Evolutionary conservation across 192 early-diverging fungal genomes (phyloP).

Genomic region (Backusella westeae): DNA sequence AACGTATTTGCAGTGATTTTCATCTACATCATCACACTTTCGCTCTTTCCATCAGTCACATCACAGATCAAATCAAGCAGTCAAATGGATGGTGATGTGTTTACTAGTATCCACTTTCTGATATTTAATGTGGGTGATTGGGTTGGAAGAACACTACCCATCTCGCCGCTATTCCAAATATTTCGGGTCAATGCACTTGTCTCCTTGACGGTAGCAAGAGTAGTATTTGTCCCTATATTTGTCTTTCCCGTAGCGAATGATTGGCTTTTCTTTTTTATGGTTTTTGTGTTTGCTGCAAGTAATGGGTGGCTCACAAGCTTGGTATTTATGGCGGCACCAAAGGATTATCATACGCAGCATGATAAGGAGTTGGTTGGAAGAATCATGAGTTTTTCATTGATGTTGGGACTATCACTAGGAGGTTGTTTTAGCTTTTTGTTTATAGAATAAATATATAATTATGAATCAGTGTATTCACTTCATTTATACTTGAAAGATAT

Average conservation of each 20-base stretch:
- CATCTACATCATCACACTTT: constrained; percentile 65
- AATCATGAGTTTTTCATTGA: constrained; percentile 62
- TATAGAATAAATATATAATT: constrained; percentile 10
- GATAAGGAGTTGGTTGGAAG: constrained; percentile 56
- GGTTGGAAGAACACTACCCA: constrained; percentile 55
- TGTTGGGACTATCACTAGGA: constrained; percentile 66
- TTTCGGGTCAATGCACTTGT: constrained; percentile 43
- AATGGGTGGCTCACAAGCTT: constrained; percentile 67
- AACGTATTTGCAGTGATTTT: constrained; percentile 51
- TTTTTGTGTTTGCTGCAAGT: constrained; percentile 58
- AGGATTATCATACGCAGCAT: constrained; percentile 16
- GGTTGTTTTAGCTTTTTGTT: constrained; percentile 54
- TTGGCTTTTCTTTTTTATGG: constrained; percentile 47
- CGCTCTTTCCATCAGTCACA: constrained; percentile 74
- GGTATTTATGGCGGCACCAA: constrained; percentile 59
- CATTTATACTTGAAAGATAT: too few species aligned
- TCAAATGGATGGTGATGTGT: constrained; percentile 49
- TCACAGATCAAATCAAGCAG: constrained; percentile 54
- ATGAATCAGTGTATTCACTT: too few species aligned
- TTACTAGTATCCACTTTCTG: constrained; percentile 72
- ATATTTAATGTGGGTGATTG: constrained; percentile 73
- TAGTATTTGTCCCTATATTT: constrained; percentile 65
- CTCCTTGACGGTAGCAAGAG: constrained; percentile 41
- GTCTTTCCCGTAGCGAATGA: constrained; percentile 44
- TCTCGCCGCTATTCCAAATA: constrained; percentile 46